Base-by-base conservation (phyloP, 805 yeast genomes). In the Yamadazyma philogaea region DNA sequence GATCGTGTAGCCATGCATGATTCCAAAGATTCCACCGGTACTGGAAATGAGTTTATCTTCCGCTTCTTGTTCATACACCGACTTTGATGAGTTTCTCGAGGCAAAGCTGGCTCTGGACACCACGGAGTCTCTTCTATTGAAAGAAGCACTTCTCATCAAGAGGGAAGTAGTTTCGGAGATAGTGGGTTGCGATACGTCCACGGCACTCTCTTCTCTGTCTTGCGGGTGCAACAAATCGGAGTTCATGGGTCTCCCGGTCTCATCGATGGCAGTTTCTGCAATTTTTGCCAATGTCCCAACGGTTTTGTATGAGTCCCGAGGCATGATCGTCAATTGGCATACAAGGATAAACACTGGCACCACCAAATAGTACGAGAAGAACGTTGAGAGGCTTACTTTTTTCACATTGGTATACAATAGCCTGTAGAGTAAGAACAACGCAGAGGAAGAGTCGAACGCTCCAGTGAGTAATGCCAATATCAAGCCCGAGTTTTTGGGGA, bases 401-500 rank as follows among this genome's bases (percentile, higher is more conserved):
- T 57, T 40, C 38, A 69, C 45, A 40, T 61, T 60, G 46, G 70
- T 80, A 61, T 85, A 89, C 10, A 76, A 54, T 14, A 88, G 46
- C 52, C 96, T 69, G 66, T 89, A 91, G 8, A 77, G 52, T 52
- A 88, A 69, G 57, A 90, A 90, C 36, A 90, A 74, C 0, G 96
- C 96, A n/a, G 95, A 81, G 1, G 96, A 86, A 0, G 96, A 75
- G 61, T 91, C 97, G 57, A 90, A 89, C 0, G 96, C 89, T n/a
- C 97, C 97, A 0, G 96, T 87, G 39, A 90, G 65, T 14, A 87
- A 63, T 0, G 96, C 96, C 50, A 89, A 65, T 16, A 89, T 72
- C 35, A 86, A 74, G 0, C 96, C 96, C 3, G 95, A 84, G 53
- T 78, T 79, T 32, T 77, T 76, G 2, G 96, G 96, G 64, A 89